Conservation (phyloP, 1,284 basidiomycete genomes). For the Sanghuangporus baumii region DNA sequence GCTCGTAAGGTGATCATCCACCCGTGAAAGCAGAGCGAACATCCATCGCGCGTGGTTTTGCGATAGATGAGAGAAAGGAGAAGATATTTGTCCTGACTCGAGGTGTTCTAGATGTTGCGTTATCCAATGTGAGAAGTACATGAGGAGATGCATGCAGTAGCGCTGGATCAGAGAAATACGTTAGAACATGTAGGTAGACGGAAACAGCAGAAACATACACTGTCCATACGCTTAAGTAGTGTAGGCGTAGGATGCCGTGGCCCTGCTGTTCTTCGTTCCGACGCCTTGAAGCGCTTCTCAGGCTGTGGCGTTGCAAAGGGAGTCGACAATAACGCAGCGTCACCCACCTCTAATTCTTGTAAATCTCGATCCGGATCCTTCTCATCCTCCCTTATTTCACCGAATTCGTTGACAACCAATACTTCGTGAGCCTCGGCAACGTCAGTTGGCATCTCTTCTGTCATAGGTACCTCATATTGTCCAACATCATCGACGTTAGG, state of each 20-base stretch:
- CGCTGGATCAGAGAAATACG: conserved; percentile 35
- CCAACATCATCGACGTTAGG: conserved; percentile 23
- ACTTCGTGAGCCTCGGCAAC: conserved; percentile 7
- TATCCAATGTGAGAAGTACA: conserved; percentile 82
- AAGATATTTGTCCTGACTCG: conserved; percentile 22
- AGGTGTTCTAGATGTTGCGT: conserved; percentile 49
- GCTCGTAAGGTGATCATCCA: conserved; percentile 68
- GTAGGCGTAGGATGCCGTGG: conserved; percentile 52
- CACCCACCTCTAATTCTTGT: conserved; percentile 29
- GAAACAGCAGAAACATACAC: conserved; percentile 38
- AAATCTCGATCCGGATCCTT: conserved; percentile 34
- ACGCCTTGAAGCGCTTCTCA: conserved; percentile 12
- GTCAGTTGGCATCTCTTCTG: conserved; percentile 18
- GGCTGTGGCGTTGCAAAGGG: conserved; percentile 35
- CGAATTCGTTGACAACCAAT: conserved; percentile 14
- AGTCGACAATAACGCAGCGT: conserved; percentile 35
- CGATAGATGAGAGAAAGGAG: conserved; percentile 41
- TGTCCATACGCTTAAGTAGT: conserved; percentile 54
- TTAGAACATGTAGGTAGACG: conserved; percentile 17
- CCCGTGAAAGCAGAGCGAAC: conserved; percentile 68
- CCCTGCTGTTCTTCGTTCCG: conserved; percentile 4
- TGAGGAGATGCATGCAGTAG: conserved; percentile 67
- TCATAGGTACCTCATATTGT: conserved; percentile 25
- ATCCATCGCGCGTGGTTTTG: conserved; percentile 78
- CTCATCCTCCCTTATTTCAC: conserved; percentile 23